Evolutionary conservation across 805 yeast species (phyloP).

Genomic region (Zygoascus tannicola): DNA sequence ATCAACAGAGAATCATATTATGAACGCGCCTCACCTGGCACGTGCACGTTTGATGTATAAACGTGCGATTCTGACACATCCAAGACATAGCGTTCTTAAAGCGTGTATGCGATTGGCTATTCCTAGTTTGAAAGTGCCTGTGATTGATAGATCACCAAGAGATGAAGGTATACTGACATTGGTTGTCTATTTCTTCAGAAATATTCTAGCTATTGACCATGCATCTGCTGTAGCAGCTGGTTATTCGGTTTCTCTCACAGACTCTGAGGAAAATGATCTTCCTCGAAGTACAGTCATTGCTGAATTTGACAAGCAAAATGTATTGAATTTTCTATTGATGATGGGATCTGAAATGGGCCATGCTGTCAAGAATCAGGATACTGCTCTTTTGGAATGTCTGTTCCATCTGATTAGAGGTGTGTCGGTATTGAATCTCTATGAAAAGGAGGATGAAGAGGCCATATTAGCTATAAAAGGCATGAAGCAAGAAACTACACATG

Average conservation of each 20-base stretch:
- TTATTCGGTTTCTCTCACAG: neutral
- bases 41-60: slow-evolving; percentile 66
- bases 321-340: slow-evolving; percentile 62
- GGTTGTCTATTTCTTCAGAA: slow-evolving; percentile 65
- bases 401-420: slow-evolving; percentile 55
- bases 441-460: neutral
- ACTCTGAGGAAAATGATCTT: slow-evolving; percentile 47
- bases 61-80: slow-evolving; percentile 47
- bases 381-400: slow-evolving; percentile 59
- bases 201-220: slow-evolving; percentile 54
- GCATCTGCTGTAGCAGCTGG: neutral
- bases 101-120: slow-evolving; percentile 63
- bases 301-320: slow-evolving; percentile 60
- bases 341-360: slow-evolving; percentile 54
- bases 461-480: slow-evolving; percentile 10
- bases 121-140: slow-evolving; percentile 33
- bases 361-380: slow-evolving; percentile 57
- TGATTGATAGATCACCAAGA: slow-evolving; percentile 47
- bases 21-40: slow-evolving; percentile 49
- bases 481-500: slow-evolving; percentile 2
- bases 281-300: slow-evolving; percentile 47
- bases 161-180: slow-evolving; percentile 68
- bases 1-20: slow-evolving; percentile 49
- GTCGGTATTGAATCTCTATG: slow-evolving; percentile 28
- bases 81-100: slow-evolving; percentile 53